Percentiles rank a stretch among this genome's conserved stretches.
Evolutionary conservation across 352 stramenopile species (phyloP).

Genomic region (Phytophthora foliorum): DNA sequence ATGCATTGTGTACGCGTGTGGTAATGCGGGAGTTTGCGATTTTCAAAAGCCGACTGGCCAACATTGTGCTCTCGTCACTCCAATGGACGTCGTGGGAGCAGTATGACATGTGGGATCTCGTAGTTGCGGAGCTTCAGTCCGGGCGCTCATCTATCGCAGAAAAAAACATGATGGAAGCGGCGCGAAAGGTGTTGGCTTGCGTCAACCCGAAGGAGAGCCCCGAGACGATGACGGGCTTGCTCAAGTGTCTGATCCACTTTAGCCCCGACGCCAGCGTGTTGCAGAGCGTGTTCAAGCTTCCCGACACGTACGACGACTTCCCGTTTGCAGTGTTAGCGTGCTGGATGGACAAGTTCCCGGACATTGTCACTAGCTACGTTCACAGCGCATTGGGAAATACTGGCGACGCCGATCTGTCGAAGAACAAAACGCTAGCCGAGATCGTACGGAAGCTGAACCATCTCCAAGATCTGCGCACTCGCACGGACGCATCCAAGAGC

Average conservation of each 20-base stretch:
- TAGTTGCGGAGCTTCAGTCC: conserved; percentile 72
- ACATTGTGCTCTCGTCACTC: conserved; percentile 78
- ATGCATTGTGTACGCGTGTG: conserved; percentile 65
- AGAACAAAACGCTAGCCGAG: conserved; percentile 51
- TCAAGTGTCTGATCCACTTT: conserved; percentile 83
- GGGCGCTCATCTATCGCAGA: conserved; percentile 42
- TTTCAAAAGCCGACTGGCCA: conserved; percentile 75
- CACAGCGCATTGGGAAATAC: conserved; percentile 53
- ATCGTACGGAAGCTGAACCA: conserved; percentile 73
- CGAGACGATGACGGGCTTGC: conserved; percentile 78
- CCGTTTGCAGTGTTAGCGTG: conserved; percentile 68
- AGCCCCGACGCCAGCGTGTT: conserved; percentile 72
- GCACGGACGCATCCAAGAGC: conserved; percentile 10
- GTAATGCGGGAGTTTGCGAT: conserved; percentile 83
- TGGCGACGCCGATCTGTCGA: conserved; percentile 34
- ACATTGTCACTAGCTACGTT: conserved; percentile 69
- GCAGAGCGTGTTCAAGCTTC: conserved; percentile 82
- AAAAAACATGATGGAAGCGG: conserved; percentile 73
- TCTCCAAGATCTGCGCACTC: conserved; percentile 52
- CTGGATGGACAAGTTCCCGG: conserved; percentile 78
- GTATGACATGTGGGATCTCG: conserved; percentile 82
- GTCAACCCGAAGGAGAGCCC: conserved; percentile 74
- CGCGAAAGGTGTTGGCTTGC: conserved; percentile 81
- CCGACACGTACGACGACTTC: conserved; percentile 70
- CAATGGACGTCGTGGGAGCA: conserved; percentile 90